Percentiles rank a stretch among this genome's conserved stretches.
Conservation (phyloP, 768 basidiomycete species). For the Psilocybe sp. region DNA sequence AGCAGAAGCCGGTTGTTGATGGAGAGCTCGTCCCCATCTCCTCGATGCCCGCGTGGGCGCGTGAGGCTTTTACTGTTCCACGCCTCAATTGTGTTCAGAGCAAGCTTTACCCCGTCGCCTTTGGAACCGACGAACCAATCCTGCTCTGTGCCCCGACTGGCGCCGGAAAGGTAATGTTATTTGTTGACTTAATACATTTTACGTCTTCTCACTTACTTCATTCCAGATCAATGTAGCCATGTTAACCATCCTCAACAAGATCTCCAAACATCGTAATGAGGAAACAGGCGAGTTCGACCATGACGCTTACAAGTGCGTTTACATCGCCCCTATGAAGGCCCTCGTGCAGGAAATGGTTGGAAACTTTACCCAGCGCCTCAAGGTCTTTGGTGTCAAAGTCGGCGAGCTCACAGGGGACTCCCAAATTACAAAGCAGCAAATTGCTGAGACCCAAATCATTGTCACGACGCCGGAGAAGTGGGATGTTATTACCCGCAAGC, state of each 20-base stretch:
- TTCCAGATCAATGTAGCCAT: constrained; percentile 95
- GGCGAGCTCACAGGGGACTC: constrained; percentile 96
- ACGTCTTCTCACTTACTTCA: neutral
- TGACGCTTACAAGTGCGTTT: constrained; percentile 93
- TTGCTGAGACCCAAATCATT: constrained; percentile 95
- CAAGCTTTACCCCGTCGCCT: constrained; percentile 89
- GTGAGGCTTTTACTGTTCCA: constrained; percentile 79
- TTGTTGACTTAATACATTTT: constrained; percentile 18
- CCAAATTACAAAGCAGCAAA: constrained; percentile 98
- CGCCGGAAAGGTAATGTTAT: constrained; percentile 95
- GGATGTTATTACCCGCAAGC: constrained; percentile 99
- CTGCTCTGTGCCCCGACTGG: constrained; percentile 97
- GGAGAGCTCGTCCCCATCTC: constrained; percentile 72
- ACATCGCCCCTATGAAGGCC: constrained; percentile 99
- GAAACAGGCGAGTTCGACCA: constrained; percentile 78
- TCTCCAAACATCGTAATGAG: constrained; percentile 84
- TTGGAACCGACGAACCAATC: constrained; percentile 92
- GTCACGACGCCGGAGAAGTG: constrained; percentile 99
- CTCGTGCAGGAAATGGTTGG: constrained; percentile 99
- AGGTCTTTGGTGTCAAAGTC: constrained; percentile 70
- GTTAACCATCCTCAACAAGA: constrained; percentile 89
- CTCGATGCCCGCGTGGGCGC: constrained; percentile 81
- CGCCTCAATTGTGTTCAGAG: constrained; percentile 90
- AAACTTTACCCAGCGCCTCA: constrained; percentile 81
- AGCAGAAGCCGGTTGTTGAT: constrained; percentile 61